Percentiles rank a stretch among this genome's conserved stretches.
These are phyloP conservation scores for Penicillium sp. DNA, from an alignment of 2,329 filamentous ascomycete genomes.

Conservation along the genomic window DNA sequence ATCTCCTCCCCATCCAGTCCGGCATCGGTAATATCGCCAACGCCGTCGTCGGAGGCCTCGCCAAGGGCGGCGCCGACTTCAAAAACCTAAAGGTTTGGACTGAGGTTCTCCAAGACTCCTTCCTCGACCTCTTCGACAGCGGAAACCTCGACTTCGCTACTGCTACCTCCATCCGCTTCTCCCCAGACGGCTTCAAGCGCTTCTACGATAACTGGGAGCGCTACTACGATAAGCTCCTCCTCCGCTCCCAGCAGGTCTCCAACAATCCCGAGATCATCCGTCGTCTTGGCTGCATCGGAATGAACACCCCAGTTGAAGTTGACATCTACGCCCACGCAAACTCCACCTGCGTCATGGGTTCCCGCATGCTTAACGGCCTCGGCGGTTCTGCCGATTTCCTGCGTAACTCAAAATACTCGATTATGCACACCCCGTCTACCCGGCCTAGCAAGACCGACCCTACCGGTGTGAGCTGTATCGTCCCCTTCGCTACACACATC, in stretches of 20 bases:
- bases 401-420: conserved; percentile 75
- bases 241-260: conserved; percentile 83
- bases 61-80: conserved; percentile 72
- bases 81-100: conserved; percentile 89
- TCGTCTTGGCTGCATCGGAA: conserved; percentile 81
- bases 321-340: conserved; percentile 95
- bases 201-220: conserved; percentile 84
- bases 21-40: conserved; percentile 94
- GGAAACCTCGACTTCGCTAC: conserved; percentile 87
- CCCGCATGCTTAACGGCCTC: conserved; percentile 81
- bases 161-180: conserved; percentile 86
- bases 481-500: conserved; percentile 90
- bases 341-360: conserved; percentile 84
- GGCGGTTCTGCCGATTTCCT: conserved; percentile 82
- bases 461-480: conserved; percentile 78
- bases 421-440: conserved; percentile 88
- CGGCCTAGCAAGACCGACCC: conserved; percentile 80
- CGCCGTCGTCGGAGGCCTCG: conserved; percentile 80
- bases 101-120: conserved; percentile 88
- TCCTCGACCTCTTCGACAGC: conserved; percentile 88
- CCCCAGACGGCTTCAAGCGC: conserved; percentile 83
- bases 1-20: conserved; percentile 77
- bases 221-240: conserved; percentile 78
- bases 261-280: conserved; percentile 91
- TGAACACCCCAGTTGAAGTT: conserved; percentile 93